Conservation (phyloP, 2,329 filamentous ascomycete species). For the Claviceps spartinae region DNA sequence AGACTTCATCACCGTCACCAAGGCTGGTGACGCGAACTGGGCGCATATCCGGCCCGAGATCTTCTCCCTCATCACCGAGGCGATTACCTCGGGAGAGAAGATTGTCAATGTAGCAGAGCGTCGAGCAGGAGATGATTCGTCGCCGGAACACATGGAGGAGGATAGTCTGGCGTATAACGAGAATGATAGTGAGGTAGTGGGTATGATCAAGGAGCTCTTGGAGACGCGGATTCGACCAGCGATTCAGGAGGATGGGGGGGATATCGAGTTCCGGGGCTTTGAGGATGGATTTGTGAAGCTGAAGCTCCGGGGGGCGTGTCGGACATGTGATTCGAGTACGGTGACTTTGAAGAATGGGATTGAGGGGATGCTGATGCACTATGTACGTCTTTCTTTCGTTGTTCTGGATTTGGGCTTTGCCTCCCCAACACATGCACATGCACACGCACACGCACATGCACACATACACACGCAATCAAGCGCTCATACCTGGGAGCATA, state of each 20-base stretch:
- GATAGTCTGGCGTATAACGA: constrained; percentile 76
- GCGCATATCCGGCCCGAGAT: constrained; percentile 90
- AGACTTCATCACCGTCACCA: constrained; percentile 96
- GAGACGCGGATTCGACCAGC: constrained; percentile 90
- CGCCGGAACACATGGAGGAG: constrained; percentile 22
- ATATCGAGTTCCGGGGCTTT: constrained; percentile 92
- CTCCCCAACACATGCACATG: too few species aligned
- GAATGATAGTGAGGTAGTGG: constrained; percentile 84
- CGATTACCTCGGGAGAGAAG: constrained; percentile 67
- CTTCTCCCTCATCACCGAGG: constrained; percentile 88
- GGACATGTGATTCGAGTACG: constrained; percentile 93
- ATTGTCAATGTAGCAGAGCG: constrained; percentile 62
- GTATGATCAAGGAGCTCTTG: constrained; percentile 96
- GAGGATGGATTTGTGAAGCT: constrained; percentile 66
- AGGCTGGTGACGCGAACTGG: constrained; percentile 79
- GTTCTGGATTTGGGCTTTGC: too few species aligned
- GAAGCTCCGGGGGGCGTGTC: constrained; percentile 83
- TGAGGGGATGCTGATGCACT: constrained; percentile 96
- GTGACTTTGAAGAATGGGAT: constrained; percentile 96
- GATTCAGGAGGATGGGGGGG: constrained; percentile 94
- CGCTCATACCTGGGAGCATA: too few species aligned
- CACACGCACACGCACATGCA: too few species aligned
- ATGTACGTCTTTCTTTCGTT: constrained; percentile 42
- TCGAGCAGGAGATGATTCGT: constrained; percentile 33
- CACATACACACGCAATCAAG: too few species aligned